Percentiles rank a stretch among this genome's conserved stretches.
Conservation (phyloP, 2,329 filamentous ascomycete species). For the Aureobasidium sp. region DNA sequence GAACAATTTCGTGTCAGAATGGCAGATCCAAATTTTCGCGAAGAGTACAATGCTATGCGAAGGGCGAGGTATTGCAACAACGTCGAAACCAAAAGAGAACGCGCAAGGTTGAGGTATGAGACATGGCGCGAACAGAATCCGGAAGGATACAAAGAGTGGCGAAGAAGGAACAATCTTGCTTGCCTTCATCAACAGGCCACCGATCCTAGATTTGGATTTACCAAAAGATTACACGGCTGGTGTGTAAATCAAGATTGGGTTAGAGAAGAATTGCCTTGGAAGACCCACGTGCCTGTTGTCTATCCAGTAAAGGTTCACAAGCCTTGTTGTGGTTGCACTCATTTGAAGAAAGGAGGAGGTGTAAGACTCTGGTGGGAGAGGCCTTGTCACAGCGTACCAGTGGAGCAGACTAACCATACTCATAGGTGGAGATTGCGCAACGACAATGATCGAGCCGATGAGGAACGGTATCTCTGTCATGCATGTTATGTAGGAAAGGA, state of each 20-base stretch:
- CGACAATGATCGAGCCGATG: not conserved
- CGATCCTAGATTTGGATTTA: not conserved
- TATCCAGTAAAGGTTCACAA: not conserved
- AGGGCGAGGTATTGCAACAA: not conserved
- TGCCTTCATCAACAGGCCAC: not conserved
- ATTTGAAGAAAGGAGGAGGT: not conserved
- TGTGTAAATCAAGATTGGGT: not conserved
- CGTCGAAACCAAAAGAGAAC: not conserved
- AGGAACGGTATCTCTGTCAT: not conserved
- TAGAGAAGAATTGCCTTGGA: not conserved
- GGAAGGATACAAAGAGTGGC: not conserved
- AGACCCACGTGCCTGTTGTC: not conserved
- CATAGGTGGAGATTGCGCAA: not conserved
- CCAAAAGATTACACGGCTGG: not conserved
- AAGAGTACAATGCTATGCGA: not conserved
- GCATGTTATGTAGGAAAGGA: not conserved
- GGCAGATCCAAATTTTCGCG: too few relatives aligned
- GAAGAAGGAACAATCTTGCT: not conserved
- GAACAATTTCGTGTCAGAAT: not conserved
- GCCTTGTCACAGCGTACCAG: not conserved
- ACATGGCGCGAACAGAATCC: not conserved
- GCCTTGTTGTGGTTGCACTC: not conserved
- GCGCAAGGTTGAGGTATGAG: not conserved
- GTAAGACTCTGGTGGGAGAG: not conserved
- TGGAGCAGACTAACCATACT: not conserved